A percentile compares a stretch with the other conserved stretches of the same genome.
Evolutionary conservation across 495 filamentous ascomycete genomes (phyloP).

Genomic region (Pyrenula aspistea): DNA sequence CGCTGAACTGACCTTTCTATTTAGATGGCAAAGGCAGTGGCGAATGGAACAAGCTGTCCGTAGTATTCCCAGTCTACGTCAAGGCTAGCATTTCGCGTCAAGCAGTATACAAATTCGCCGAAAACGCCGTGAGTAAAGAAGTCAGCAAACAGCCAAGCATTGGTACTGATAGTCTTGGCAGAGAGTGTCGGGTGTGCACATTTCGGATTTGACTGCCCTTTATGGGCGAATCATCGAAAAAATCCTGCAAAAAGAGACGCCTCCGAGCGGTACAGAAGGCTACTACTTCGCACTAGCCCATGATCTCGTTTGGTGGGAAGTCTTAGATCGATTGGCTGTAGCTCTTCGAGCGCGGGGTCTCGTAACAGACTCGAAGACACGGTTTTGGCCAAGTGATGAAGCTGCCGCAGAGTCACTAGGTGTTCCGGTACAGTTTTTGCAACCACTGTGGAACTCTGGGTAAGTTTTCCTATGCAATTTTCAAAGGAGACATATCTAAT

Average conservation of each 20-base stretch:
- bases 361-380: slow-evolving; percentile 13
- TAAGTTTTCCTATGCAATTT: background rate
- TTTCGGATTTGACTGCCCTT: background rate
- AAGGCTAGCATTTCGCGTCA: slow-evolving; percentile 19
- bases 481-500: too few species aligned
- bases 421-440: slow-evolving; percentile 12
- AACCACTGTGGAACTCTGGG: background rate
- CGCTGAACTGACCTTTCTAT: background rate
- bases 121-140: slow-evolving; percentile 18
- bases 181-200: background rate
- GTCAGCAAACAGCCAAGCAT: too few species aligned
- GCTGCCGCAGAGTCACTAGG: slow-evolving; percentile 17
- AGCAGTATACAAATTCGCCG: slow-evolving; percentile 22
- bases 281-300: slow-evolving; percentile 26
- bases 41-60: slow-evolving; percentile 24
- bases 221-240: background rate
- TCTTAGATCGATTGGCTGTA: slow-evolving; percentile 18
- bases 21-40: slow-evolving; percentile 23
- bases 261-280: slow-evolving; percentile 21
- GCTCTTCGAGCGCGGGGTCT: slow-evolving; percentile 22
- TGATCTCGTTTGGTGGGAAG: slow-evolving; percentile 17
- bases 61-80: slow-evolving; percentile 18
- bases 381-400: slow-evolving; percentile 23
- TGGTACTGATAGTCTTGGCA: too few species aligned
- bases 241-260: slow-evolving; percentile 9